Evolutionary conservation across 2,329 filamentous ascomycete species (phyloP), one percentile per base, ranked within the genome.

Genomic region (Cryphonectria japonica): DNA sequence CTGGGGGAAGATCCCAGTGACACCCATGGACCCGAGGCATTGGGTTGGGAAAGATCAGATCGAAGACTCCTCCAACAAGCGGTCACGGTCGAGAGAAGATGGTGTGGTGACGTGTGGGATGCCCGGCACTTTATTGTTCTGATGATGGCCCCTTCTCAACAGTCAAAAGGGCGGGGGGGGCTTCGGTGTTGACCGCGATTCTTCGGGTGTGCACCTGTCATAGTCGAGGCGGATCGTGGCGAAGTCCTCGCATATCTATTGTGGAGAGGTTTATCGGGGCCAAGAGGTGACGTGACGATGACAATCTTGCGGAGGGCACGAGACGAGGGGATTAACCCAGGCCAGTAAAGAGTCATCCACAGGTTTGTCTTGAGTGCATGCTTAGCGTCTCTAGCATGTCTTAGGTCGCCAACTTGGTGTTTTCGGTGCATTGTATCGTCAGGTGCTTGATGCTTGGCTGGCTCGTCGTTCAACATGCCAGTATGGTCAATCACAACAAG

Each of bases 21-120:
- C 26, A 62, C 37, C 37, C 34, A 62, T 39, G 19, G n/a, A n/a
- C 37, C 37, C 37, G 34, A 64, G 61, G 41, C 26, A 29, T 39
- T 43, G 37, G 61, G 41, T 29, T 39, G 61, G 8, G 43, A 41
- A 63, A 8, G 39, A 37, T 41, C 60, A 63, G 61, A 64, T 64
- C 61, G 37, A 64, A 64, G 39, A 7, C 29, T 13, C 29, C n/a
- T 39, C 34, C 39, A 64, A 43, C 8, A 39, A 43, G 61, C 61
- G 41, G 37, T 43, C 61, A 29, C 16, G 22, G 16, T 64, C 29
- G 16, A n/a, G 16, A 39, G 8, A 39, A 57, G 46, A 57, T 54
- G 32, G 64, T 54, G 50, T 66, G 46, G 50, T 54, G 64, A 66
- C 50, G 63, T 65, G 26, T 50, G 26, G 41, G 37, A 19, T 50